phyloP scores from a whole-genome alignment of 139 green algal genomes.

The Auxenochlorella pyrenoidosa region DNA sequence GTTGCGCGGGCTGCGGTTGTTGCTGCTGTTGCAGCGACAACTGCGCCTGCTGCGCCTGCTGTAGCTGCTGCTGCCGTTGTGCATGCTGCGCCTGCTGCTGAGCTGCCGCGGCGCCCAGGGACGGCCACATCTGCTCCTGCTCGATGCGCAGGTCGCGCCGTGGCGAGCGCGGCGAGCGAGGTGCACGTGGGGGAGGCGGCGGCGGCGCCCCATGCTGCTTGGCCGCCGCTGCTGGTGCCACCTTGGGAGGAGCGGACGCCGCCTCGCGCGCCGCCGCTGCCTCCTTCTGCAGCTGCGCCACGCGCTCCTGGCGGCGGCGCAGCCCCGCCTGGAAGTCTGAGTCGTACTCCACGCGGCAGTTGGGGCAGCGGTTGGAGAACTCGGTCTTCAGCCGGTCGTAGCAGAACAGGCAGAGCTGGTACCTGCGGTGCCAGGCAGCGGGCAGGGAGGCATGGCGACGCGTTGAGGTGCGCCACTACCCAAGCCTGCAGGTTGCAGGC shows the following conservation, averaged over 20 bases:
- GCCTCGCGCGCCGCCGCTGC: neutral
- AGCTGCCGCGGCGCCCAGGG: neutral
- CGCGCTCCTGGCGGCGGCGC: slow-evolving; percentile 26
- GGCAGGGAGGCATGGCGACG: neutral
- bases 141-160: slow-evolving; percentile 36
- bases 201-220: neutral
- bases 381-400: slow-evolving; percentile 55
- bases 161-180: slow-evolving; percentile 8
- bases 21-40: neutral
- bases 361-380: slow-evolving; percentile 49
- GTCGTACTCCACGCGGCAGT: slow-evolving; percentile 30
- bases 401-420: slow-evolving; percentile 72
- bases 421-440: slow-evolving; percentile 42
- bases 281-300: slow-evolving; percentile 18
- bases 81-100: neutral
- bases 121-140: slow-evolving; percentile 44
- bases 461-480: neutral
- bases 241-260: neutral
- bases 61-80: neutral
- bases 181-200: neutral
- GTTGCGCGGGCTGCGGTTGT: neutral
- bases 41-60: neutral
- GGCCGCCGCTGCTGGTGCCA: neutral
- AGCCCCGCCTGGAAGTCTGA: slow-evolving; percentile 29
- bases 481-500: neutral